These are phyloP conservation scores for Monascus ruber DNA, from an alignment of 2,329 filamentous ascomycete species.

Conservation along the genomic window DNA sequence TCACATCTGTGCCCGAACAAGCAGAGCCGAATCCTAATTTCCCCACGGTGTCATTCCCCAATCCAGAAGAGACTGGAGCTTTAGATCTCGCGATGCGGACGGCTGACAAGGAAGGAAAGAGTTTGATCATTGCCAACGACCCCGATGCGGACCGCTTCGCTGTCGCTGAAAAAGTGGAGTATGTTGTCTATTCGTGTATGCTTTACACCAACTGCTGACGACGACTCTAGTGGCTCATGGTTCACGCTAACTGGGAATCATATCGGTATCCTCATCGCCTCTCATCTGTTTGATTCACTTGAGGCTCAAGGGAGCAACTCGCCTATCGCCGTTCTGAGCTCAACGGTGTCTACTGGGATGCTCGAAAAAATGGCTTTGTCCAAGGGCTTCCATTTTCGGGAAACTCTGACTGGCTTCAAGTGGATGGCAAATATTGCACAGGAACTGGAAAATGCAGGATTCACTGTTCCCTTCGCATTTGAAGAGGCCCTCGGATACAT, in stretches of 20 bases:
- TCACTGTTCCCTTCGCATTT: conserved; percentile 46
- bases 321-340: conserved; percentile 47
- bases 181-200: conserved; percentile 6
- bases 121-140: conserved; percentile 50
- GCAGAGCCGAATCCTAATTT: conserved; percentile 52
- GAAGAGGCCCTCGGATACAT: conserved; percentile 59
- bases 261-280: conserved; percentile 49
- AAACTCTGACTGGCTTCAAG: conserved; percentile 57
- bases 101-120: conserved; percentile 39
- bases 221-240: conserved; percentile 37
- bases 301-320: conserved; percentile 21
- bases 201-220: neutral
- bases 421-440: conserved; percentile 54
- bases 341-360: conserved; percentile 55
- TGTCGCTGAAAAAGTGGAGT: conserved; percentile 45
- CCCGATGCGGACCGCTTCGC: conserved; percentile 56
- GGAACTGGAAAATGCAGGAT: conserved; percentile 38
- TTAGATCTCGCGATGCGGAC: conserved; percentile 47
- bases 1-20: conserved; percentile 33
- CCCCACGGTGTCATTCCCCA: conserved; percentile 53
- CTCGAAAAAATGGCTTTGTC: conserved; percentile 44
- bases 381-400: conserved; percentile 46
- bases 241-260: conserved; percentile 56
- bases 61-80: conserved; percentile 54
- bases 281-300: conserved; percentile 41